Conservation (phyloP, 805 yeast genomes). For the Grigorovia humatica region DNA sequence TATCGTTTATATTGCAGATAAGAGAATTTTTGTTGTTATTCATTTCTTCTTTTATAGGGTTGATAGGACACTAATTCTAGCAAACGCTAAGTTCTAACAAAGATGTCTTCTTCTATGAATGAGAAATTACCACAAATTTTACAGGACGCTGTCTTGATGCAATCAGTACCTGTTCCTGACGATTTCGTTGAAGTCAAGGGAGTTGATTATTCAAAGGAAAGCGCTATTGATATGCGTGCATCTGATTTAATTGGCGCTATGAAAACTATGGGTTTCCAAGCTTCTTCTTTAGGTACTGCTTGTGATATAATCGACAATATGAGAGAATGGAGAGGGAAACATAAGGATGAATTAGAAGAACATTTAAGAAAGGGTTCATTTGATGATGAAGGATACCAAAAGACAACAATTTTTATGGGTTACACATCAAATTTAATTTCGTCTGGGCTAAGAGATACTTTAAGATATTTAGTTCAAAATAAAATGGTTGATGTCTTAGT, state of each 20-base stretch:
- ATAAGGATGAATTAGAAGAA: slow-evolving; percentile 55
- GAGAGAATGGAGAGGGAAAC: slow-evolving; percentile 89
- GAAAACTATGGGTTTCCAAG: slow-evolving; percentile 97
- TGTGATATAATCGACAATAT: slow-evolving; percentile 87
- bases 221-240: slow-evolving; percentile 70
- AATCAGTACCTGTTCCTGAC: slow-evolving; percentile 77
- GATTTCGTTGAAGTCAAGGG: slow-evolving; percentile 74
- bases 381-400: slow-evolving; percentile 69
- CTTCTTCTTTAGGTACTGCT: slow-evolving; percentile 72
- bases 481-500: slow-evolving; percentile 92
- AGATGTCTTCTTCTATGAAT: slow-evolving; percentile 12
- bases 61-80: no score
- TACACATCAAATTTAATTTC: slow-evolving; percentile 93
- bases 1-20: no score
- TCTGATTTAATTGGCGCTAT: slow-evolving; percentile 67
- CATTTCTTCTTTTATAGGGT: no score
- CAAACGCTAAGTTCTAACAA: neutral
- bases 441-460: slow-evolving; percentile 86
- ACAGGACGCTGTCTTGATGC: slow-evolving; percentile 82
- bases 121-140: slow-evolving; percentile 57
- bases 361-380: slow-evolving; percentile 65
- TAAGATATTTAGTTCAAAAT: slow-evolving; percentile 82
- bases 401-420: slow-evolving; percentile 88
- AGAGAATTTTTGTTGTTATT: no score
- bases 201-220: slow-evolving; percentile 75